Evolutionary conservation across 2,329 filamentous ascomycete genomes (phyloP), one percentile per base, ranked within the genome.

Genomic region (Clonostachys solani): DNA sequence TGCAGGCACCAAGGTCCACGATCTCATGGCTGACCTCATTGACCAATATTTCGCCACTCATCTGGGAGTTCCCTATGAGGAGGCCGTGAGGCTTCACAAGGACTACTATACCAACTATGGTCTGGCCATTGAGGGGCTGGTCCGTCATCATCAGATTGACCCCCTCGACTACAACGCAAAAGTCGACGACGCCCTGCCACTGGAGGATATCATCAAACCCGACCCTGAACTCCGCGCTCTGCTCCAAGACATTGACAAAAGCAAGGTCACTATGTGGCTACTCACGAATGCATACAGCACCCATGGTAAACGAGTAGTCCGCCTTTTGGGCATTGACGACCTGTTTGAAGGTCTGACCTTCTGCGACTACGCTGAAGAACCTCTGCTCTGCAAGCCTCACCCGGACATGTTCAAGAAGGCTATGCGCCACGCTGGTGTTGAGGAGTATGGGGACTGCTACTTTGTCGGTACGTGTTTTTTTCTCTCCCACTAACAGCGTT

Each of bases 71-170:
- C 77, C 81, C 2, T 74, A 77, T 56, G 78, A 89, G 47, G 92
- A 97, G 49, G 94, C 94, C n/a, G 82, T 82, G 50, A 80, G 85
- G 58, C 81, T 99, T 23, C 94, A 97, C 67, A 77, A 83, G 65
- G 88, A 92, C 58, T 99, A 99, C 73, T 99, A 97, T 73, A 86
- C 84, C 60, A 91, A 89, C 65, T 99, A 99, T 64, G 94, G 95
- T 33, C 81, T 99, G n/a, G 94, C 94, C 33, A 95, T 99, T 53
- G 91, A 97, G 70, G 94, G 94, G 2, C 79, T 99, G 2, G 89
- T 96, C 36, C 84, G 90, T 10, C 88, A 96, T 68, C 94, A 99
- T 72, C 84, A 95, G 67, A 95, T 99, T 58, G 89, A 97, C 60
- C 89, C 94, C 2, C 75, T 99, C 6, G 91, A 95, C 47, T 99